Percentiles rank a stretch among this genome's conserved stretches.
These are phyloP conservation scores for Aciculoconidium aculeatum DNA, from an alignment of 805 yeast species.

Conservation along the genomic window DNA sequence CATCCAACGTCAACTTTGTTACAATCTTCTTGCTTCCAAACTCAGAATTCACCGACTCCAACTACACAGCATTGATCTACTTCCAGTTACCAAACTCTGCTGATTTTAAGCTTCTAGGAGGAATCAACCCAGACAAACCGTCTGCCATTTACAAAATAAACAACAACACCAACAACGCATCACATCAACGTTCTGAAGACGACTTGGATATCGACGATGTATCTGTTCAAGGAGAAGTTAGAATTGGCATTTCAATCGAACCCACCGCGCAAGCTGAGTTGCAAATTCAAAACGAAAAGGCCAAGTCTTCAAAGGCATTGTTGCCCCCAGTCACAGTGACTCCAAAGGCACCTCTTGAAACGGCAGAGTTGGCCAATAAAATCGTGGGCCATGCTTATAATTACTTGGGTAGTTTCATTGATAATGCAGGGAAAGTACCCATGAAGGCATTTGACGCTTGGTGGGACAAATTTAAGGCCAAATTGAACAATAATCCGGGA, in stretches of 20 bases:
- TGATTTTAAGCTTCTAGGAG: conserved; percentile 63
- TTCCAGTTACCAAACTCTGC: conserved; percentile 69
- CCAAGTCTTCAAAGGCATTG: conserved; percentile 15
- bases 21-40: conserved; percentile 85
- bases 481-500: conserved; percentile 73
- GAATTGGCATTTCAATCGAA: conserved; percentile 88
- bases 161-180: conserved; percentile 32
- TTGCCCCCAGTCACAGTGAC: conserved; percentile 16
- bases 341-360: conserved; percentile 19
- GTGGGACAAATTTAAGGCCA: conserved; percentile 88
- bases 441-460: conserved; percentile 85
- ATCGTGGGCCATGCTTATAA: conserved; percentile 92
- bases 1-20: conserved; percentile 66
- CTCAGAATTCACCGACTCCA: conserved; percentile 54
- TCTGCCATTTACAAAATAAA: conserved; percentile 80
- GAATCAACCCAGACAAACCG: conserved; percentile 61
- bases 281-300: conserved; percentile 43
- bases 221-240: conserved; percentile 25
- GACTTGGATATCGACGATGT: conserved; percentile 31
- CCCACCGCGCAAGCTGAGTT: conserved; percentile 61
- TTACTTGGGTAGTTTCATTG: conserved; percentile 82
- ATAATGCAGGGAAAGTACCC: conserved; percentile 72
- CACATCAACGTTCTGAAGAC: conserved; percentile 15
- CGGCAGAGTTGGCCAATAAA: conserved; percentile 69
- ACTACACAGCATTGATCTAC: conserved; percentile 77